These are phyloP conservation scores for Ambispora gerdemannii DNA, from an alignment of 192 early-diverging fungal genomes.

Conservation along the genomic window DNA sequence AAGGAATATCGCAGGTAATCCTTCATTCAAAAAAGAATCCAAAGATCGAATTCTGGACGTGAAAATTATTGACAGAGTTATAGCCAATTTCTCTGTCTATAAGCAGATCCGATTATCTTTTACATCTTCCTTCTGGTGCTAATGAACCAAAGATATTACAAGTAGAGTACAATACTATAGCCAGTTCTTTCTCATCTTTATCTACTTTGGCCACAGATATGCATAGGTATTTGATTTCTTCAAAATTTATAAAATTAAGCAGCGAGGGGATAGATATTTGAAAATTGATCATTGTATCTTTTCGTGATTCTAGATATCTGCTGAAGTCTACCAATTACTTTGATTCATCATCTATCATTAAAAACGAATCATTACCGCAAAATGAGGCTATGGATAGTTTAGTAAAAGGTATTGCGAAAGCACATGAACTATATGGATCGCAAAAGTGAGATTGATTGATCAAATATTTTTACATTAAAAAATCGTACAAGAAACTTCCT, in stretches of 20 bases:
- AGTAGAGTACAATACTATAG: constrained; percentile 96
- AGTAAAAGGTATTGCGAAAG: constrained; percentile 72
- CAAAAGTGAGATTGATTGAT: constrained; percentile 38
- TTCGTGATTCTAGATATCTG: constrained; percentile 48
- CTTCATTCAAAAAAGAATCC: no score
- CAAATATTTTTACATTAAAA: constrained; percentile 3
- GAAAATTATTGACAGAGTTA: background rate
- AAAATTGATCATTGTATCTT: background rate
- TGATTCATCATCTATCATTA: constrained; percentile 33
- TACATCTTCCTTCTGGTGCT: constrained; percentile 58
- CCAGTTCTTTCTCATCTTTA: constrained; percentile 84
- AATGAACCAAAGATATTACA: constrained; percentile 71
- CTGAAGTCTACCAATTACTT: constrained; percentile 46
- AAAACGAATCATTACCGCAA: constrained; percentile 50
- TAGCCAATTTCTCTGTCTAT: constrained; percentile 74
- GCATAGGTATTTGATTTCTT: constrained; percentile 70
- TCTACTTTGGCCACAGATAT: constrained; percentile 70
- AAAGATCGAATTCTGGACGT: no score
- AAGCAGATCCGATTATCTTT: constrained; percentile 90
- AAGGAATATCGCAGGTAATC: constrained; percentile 60
- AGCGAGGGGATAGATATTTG: background rate
- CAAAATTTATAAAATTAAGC: background rate
- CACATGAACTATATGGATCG: constrained; percentile 61
- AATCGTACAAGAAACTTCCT: background rate
- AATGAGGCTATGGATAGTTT: constrained; percentile 71